A percentile compares a stretch with the other conserved stretches of the same genome.
These are phyloP conservation scores for Podila horticola DNA, from an alignment of 192 early-diverging fungal species.

Conservation along the genomic window DNA sequence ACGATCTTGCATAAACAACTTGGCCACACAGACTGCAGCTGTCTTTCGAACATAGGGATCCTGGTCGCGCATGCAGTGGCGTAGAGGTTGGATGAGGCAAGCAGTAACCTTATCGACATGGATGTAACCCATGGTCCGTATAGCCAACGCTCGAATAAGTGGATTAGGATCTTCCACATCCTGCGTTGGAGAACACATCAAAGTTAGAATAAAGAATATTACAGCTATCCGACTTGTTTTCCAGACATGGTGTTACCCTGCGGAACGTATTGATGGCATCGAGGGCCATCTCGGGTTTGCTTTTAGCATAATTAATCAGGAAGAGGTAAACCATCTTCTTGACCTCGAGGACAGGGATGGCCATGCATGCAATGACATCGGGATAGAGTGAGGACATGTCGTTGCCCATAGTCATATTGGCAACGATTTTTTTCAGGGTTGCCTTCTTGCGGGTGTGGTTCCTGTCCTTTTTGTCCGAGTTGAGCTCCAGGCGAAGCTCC, in stretches of 20 bases:
- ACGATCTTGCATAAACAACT: slow-evolving; percentile 91
- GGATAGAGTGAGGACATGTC: slow-evolving; percentile 96
- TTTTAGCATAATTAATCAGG: slow-evolving; percentile 95
- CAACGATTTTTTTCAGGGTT: slow-evolving; percentile 94
- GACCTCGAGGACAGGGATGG: slow-evolving; percentile 85
- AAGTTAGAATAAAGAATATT: background rate
- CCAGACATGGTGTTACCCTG: slow-evolving; percentile 63
- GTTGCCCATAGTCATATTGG: slow-evolving; percentile 99
- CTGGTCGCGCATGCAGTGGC: slow-evolving; percentile 81
- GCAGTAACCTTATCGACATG: slow-evolving; percentile 92
- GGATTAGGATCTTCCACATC: slow-evolving; percentile 95
- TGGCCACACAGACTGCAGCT: slow-evolving; percentile 92
- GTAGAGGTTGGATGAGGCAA: slow-evolving; percentile 86
- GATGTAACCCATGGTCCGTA: slow-evolving; percentile 98
- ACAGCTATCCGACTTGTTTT: background rate
- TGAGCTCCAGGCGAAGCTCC: slow-evolving; percentile 87
- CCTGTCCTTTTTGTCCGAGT: slow-evolving; percentile 85
- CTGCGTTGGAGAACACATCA: slow-evolving; percentile 50
- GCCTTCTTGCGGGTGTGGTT: slow-evolving; percentile 86
- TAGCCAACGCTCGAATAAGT: slow-evolving; percentile 92
- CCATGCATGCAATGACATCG: slow-evolving; percentile 94
- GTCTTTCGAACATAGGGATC: slow-evolving; percentile 99
- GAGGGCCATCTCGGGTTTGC: slow-evolving; percentile 93
- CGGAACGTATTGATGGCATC: slow-evolving; percentile 91
- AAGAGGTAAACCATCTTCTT: slow-evolving; percentile 97